phyloP scores from a whole-genome alignment of 495 filamentous ascomycete genomes.

The Penicillium canariense region DNA sequence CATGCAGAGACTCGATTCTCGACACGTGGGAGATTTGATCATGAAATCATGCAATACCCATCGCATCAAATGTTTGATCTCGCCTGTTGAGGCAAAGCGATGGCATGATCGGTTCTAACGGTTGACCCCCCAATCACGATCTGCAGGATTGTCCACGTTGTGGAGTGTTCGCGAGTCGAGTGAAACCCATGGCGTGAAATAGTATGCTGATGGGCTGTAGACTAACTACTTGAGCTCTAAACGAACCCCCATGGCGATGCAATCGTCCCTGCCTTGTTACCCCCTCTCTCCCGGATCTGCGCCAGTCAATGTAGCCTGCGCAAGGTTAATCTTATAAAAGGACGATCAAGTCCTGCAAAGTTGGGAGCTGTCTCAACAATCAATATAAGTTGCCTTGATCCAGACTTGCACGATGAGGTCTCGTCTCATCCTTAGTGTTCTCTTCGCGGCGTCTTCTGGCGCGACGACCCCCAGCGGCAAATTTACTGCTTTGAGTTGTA shows the following conservation, averaged over 20 bases:
- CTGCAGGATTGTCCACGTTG: neutral
- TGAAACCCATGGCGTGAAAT: neutral
- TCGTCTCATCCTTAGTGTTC: neutral
- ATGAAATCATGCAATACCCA: neutral
- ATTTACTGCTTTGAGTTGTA: constrained; percentile 56
- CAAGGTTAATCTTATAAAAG: neutral
- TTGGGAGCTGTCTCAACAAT: too few relatives aligned
- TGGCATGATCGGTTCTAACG: neutral
- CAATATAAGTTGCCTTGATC: neutral
- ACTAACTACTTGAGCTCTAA: neutral
- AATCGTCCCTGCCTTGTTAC: neutral
- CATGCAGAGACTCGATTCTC: neutral
- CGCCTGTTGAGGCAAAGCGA: neutral
- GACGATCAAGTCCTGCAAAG: neutral
- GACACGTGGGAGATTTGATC: neutral
- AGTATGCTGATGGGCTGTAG: neutral
- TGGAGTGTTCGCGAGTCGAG: neutral
- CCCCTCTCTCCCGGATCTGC: neutral
- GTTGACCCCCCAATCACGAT: neutral
- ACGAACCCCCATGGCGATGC: neutral
- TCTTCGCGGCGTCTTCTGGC: constrained; percentile 7
- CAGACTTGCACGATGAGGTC: constrained; percentile 4
- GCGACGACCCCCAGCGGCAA: constrained; percentile 21
- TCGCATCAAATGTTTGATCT: too few relatives aligned
- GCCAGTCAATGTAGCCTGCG: neutral